Evolutionary conservation across 768 basidiomycete genomes (phyloP), one percentile per base, ranked within the genome.

Genomic region (Agaricus blazei): DNA sequence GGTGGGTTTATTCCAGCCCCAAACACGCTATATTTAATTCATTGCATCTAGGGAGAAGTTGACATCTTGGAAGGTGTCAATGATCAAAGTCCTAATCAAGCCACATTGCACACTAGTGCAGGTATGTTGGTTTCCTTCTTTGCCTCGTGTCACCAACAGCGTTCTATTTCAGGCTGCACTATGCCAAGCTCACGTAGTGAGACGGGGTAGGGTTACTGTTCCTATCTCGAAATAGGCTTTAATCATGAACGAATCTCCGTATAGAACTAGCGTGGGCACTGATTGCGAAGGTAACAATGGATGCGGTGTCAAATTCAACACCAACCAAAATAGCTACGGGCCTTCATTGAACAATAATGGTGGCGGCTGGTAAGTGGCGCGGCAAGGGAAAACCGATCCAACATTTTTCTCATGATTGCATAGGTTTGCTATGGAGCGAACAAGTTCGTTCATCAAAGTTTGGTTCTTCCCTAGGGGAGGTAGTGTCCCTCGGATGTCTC

Each of bases 391-490:
- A 5, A 43, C 34, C 45, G n/a, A 11, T 29, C 34, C 8, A 34
- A 8, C 34, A 34, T 27, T 51, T 36, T 26, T 38, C 37, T 50
- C 49, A 50, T 34, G 4, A 27, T 2, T 41, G 37, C 37, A 4
- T 23, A 85, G 81, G 79, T 85, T 75, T 65, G 86, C 84, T 0
- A 71, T 86, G 62, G 83, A 87, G 63, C 76, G 85, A 36, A 84
- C 84, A 0, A 58, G 67, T 24, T 62, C 64, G 3, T 80, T 75
- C 63, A 81, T 89, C 64, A 85, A 83, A 58, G 72, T 88, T 46
- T 90, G 83, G 81, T 89, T 87, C 70, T 90, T 85, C 84, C 72
- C 83, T 0, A 74, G 84, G 42, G 69, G 67, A 47, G 73, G 64
- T 12, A 62, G 61, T 36, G 70, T 81, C 26, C 84, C 1, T 59